phyloP scores from a whole-genome alignment of 805 yeast genomes.

The Candida suzukii region DNA sequence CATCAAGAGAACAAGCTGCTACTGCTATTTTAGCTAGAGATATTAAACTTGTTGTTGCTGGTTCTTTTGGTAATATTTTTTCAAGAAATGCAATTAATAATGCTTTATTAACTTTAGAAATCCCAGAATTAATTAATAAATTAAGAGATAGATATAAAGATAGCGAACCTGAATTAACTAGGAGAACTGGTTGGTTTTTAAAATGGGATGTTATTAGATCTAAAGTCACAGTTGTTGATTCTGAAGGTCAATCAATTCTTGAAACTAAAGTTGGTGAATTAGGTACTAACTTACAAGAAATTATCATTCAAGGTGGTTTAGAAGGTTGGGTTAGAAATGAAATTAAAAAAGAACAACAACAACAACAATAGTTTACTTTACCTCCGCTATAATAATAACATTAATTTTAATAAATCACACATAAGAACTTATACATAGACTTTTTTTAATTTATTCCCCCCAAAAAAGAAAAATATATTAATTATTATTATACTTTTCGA shows the following conservation, averaged over 20 bases:
- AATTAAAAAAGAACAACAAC: constrained; percentile 33
- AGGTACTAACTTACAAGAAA: constrained; percentile 93
- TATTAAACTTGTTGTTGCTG: constrained; percentile 87
- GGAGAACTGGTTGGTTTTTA: constrained; percentile 91
- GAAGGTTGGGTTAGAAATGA: constrained; percentile 96
- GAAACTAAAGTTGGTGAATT: constrained; percentile 91
- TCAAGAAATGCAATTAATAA: constrained; percentile 94
- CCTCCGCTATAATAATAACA: too few species aligned
- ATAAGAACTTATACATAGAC: too few species aligned
- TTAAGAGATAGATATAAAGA: constrained; percentile 60
- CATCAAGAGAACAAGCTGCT: constrained; percentile 98
- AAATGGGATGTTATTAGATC: constrained; percentile 91
- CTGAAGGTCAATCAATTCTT: constrained; percentile 52
- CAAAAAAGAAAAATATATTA: too few species aligned
- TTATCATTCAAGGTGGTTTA: constrained; percentile 93
- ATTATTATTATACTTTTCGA: too few species aligned
- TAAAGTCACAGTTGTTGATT: constrained; percentile 69
- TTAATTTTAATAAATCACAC: too few species aligned
- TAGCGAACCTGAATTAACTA: constrained; percentile 63
- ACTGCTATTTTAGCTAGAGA: constrained; percentile 95
- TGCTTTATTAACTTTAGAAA: constrained; percentile 88
- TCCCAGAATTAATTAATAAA: constrained; percentile 76
- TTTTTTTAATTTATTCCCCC: too few species aligned
- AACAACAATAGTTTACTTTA: too few species aligned
- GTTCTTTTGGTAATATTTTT: constrained; percentile 96